Conservation (phyloP, 306 rosid genomes). For the Arachis hypogaea region DNA sequence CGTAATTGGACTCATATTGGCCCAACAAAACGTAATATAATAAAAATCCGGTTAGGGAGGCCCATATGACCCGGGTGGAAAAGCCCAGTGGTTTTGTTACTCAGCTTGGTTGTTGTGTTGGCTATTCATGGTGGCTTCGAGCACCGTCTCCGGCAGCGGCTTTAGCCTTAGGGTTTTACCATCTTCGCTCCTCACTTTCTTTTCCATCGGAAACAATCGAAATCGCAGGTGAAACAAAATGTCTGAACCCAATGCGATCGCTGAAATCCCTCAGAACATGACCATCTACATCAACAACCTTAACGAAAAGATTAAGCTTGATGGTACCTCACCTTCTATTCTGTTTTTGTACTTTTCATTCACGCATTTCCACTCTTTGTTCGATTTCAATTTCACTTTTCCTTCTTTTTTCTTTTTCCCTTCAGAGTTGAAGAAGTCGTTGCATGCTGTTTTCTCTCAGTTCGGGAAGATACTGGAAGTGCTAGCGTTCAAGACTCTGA, state of each 20-base stretch:
- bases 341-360: neutral
- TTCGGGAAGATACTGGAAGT: conserved; percentile 96
- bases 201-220: neutral
- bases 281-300: conserved; percentile 97
- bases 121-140: neutral
- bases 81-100: conserved; percentile 25
- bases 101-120: neutral
- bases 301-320: conserved; percentile 94
- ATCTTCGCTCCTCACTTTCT: neutral
- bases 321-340: conserved; percentile 46
- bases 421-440: conserved; percentile 88
- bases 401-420: neutral
- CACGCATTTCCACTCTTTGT: neutral
- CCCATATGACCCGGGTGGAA: neutral
- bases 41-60: too few relatives aligned
- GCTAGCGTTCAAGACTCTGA: conserved; percentile 82
- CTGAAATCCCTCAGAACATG: conserved; percentile 61
- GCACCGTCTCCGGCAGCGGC: conserved; percentile 39
- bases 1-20: neutral
- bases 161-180: conserved; percentile 38
- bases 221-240: conserved; percentile 34
- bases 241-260: conserved; percentile 63
- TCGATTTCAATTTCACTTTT: neutral
- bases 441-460: conserved; percentile 89
- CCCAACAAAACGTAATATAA: neutral